Evolutionary conservation across 805 yeast genomes (phyloP), one percentile per base, ranked within the genome.

Genomic region (Saturnispora mendoncae): DNA sequence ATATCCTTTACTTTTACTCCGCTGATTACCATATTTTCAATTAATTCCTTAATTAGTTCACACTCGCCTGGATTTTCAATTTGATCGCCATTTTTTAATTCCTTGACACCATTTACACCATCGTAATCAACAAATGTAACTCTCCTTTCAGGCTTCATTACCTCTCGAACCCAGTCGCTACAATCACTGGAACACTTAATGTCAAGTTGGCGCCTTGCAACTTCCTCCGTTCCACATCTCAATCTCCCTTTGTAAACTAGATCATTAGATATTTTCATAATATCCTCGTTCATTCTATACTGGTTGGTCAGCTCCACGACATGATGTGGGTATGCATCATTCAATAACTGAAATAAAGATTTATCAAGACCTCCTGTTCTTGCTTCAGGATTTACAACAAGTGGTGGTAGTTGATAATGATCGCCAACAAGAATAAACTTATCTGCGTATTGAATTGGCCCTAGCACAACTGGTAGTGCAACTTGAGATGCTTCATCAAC

Each of bases 401-500:
- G 65, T 1, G 99, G 98, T 3, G 97, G 94, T 20, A 92, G 66
- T 58, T 92, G 99, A 49, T 73, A 76, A 58, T 92, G 97, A 57
- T 92, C 99, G 8, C 99, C 99, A n/a, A 92, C 97, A 46, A 92
- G 68, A 1, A 92, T 71, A 56, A 90, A 92, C 58, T 74, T 83
- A 34, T 81, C 80, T 26, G 87, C 80, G 48, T 72, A 74, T 25
- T 87, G 61, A 36, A 92, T 58, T 0, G 98, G 97, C 0, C 97
- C 98, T 23, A 92, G 59, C 51, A 94, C 83, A 5, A 84, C 70
- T 0, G 99, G 98, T 69, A 90, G 69, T 0, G 97, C 81, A 0
- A 90, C 84, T 55, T 92, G 98, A 1, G 97, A 87, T 0, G 97
- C 97, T 58, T 92, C 99, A 58, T 92, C 99, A 33, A 92, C 72